These are phyloP conservation scores for Amesomyces nigricolor DNA, from an alignment of 2,329 filamentous ascomycete genomes.

Conservation along the genomic window DNA sequence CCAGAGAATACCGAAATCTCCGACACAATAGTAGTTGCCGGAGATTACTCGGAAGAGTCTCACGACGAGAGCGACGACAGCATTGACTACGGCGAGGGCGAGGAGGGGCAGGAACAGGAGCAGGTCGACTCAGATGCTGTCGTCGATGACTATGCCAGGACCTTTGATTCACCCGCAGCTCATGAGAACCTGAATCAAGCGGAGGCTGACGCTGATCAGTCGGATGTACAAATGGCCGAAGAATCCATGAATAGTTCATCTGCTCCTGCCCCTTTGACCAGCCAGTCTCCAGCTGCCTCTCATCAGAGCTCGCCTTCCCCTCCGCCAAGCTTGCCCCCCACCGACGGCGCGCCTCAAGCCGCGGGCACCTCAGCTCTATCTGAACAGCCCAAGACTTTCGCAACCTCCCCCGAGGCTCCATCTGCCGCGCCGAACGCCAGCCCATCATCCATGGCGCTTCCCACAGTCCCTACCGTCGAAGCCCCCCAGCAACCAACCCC, in stretches of 20 bases:
- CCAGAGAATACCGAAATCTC: slow-evolving; percentile 23
- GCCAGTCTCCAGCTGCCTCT: slow-evolving; percentile 26
- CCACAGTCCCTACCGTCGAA: slow-evolving; percentile 4
- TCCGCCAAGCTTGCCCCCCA: slow-evolving; percentile 11
- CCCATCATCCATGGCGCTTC: slow-evolving; percentile 14
- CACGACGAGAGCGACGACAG: slow-evolving; percentile 40
- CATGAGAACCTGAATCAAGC: slow-evolving; percentile 28
- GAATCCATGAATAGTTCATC: slow-evolving; percentile 40
- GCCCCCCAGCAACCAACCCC: slow-evolving; percentile 12
- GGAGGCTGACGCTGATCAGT: slow-evolving; percentile 30
- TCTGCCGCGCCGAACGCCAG: slow-evolving; percentile 12
- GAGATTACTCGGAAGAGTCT: slow-evolving; percentile 32
- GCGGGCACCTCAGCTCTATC: slow-evolving; percentile 7
- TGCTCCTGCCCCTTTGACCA: slow-evolving; percentile 34
- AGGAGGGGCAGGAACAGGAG: slow-evolving; percentile 28
- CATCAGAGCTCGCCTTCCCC: slow-evolving; percentile 19
- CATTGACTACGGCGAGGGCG: slow-evolving; percentile 43
- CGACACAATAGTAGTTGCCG: slow-evolving; percentile 31
- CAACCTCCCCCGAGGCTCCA: slow-evolving; percentile 4
- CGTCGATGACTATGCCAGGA: slow-evolving; percentile 48
- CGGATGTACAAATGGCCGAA: slow-evolving; percentile 43
- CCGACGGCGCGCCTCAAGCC: slow-evolving; percentile 13
- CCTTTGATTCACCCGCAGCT: slow-evolving; percentile 43
- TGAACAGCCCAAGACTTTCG: slow-evolving; percentile 11
- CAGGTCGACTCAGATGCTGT: slow-evolving; percentile 28